Evolutionary conservation across 2,329 filamentous ascomycete species (phyloP).

Genomic region (Cercospora citrullina): DNA sequence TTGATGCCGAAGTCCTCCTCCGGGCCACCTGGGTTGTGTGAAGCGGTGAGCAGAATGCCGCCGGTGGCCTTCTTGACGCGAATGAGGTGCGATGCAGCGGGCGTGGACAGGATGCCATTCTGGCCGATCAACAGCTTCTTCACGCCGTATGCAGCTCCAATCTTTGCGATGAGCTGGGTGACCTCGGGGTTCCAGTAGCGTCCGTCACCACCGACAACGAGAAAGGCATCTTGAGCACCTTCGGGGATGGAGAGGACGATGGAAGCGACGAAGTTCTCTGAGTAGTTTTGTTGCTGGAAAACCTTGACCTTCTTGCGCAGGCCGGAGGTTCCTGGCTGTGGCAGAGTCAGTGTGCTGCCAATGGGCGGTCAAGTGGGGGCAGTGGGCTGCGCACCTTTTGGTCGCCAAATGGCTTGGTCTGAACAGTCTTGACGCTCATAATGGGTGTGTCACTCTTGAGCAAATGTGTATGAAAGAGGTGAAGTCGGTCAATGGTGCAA

Average conservation of each 20-base stretch:
- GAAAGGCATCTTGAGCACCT: constrained; percentile 80
- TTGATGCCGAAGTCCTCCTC: constrained; percentile 98
- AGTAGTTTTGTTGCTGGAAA: constrained; percentile 94
- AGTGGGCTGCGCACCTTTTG: constrained; percentile 66
- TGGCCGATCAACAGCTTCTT: constrained; percentile 98
- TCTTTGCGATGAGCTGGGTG: constrained; percentile 95
- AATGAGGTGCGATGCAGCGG: constrained; percentile 93
- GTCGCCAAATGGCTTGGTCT: constrained; percentile 83
- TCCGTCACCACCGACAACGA: constrained; percentile 96
- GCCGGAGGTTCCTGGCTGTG: constrained; percentile 59
- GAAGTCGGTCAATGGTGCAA: constrained; percentile 18
- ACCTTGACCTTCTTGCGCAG: constrained; percentile 98
- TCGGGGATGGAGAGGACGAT: constrained; percentile 96
- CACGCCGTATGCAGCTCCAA: constrained; percentile 92
- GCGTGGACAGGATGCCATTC: constrained; percentile 93
- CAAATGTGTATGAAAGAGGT: constrained; percentile 13
- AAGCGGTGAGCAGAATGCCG: constrained; percentile 93
- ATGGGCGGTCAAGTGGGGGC: neutral
- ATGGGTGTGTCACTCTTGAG: constrained; percentile 19
- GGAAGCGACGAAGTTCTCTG: constrained; percentile 90
- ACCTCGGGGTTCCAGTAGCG: constrained; percentile 97
- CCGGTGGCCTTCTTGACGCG: constrained; percentile 92
- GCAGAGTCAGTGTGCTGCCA: neutral
- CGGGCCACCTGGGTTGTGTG: constrained; percentile 98
- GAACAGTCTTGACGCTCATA: constrained; percentile 78